Conservation (phyloP, 352 stramenopile species). For the Bremia lactucae region DNA sequence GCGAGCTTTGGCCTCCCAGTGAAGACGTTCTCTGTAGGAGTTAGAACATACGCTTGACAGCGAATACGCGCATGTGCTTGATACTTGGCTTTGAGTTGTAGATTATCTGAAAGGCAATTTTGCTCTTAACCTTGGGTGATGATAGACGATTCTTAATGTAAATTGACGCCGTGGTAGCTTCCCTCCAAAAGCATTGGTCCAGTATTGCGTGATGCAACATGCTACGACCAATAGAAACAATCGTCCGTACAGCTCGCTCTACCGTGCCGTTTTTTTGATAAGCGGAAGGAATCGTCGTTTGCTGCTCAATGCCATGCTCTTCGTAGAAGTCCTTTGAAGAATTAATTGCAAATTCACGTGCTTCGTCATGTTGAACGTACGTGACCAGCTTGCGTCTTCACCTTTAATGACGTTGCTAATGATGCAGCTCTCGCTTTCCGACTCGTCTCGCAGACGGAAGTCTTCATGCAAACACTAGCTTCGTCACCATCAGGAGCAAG, state of each 20-base stretch:
- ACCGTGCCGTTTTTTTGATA: conserved; percentile 5
- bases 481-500: background rate
- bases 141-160: no score
- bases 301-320: conserved; percentile 9
- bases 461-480: background rate
- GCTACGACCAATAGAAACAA: conserved; percentile 8
- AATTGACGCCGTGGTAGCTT: conserved; percentile 3
- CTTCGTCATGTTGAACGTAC: background rate
- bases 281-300: conserved; percentile 4
- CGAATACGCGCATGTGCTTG: conserved; percentile 4
- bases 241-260: conserved; percentile 5
- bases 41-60: background rate
- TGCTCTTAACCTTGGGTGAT: no score
- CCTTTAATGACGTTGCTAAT: no score
- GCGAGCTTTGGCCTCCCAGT: conserved; percentile 5
- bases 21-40: conserved; percentile 1
- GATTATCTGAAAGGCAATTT: background rate
- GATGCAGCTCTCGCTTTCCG: background rate
- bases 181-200: background rate
- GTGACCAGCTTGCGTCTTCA: background rate
- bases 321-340: background rate
- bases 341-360: no score
- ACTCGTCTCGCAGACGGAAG: background rate
- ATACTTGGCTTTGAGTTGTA: conserved; percentile 7
- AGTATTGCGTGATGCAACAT: conserved; percentile 8